Base-by-base conservation (phyloP, 257 asterid genomes). In the Solanum phureja region DNA sequence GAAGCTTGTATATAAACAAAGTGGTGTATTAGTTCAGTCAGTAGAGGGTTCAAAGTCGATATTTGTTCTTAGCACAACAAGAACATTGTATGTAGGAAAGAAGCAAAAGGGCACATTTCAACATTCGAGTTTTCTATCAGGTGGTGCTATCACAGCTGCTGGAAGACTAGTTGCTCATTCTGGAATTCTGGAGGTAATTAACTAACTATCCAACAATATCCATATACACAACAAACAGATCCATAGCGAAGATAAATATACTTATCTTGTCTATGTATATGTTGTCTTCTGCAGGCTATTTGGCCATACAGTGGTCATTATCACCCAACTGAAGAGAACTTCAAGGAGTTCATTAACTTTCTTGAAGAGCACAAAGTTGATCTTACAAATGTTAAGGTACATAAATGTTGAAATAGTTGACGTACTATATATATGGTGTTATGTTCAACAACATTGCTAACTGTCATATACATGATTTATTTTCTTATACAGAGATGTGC, bases 251-350 rank as follows among this genome's bases (percentile, higher is more conserved):
- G 4, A 74, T 1, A 23, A 37, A 87, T 72, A 33, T 86, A 86
- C 82, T 85, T 35, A 74, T 81, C 37, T 35, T 68, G 23, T 46
- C 82, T 44, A 60, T 85, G 46, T 33, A 71, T 44, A 71, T 37
- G 83, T 21, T 60, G 11, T 37, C 56, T 75, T 37, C 6, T 75
- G 34, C 92, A 95, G 98, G 98, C 98, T 21, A 93, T 96, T 75
- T 96, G 98, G 98, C 98, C 98, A 35, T 96, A 96, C 81, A 96
- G 98, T 60, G 98, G 98, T 87, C 98, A 96, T 90, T 96, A 96
- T 91, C 98, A 92, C 88, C 98, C 98, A 29, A 96, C 98, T 0
- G 98, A 95, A 88, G 98, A 96, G 88, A 93, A 96, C 88, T 96
- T 96, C 91, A 88, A 21, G 86, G 98, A 95, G 88, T 96, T 96